phyloP scores from a whole-genome alignment of 2,329 filamentous ascomycete genomes.

The Ophiostoma montium region DNA sequence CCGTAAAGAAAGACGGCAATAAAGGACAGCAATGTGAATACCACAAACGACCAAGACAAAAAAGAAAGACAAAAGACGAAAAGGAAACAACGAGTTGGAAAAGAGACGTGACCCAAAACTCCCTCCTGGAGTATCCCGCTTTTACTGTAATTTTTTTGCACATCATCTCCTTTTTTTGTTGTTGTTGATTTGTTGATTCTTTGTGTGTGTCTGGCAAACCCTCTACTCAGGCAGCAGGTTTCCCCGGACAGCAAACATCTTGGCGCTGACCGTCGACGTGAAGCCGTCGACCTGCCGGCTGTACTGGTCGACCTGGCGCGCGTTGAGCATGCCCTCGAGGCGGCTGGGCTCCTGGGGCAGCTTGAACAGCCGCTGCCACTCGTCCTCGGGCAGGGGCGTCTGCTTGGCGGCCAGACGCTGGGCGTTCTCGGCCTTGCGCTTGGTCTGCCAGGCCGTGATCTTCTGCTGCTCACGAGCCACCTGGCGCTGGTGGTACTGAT shows the following conservation, averaged over 20 bases:
- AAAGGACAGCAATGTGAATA: not conserved
- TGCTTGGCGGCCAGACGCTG: slow-evolving; percentile 78
- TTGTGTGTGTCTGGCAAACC: not conserved
- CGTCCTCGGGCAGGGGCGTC: slow-evolving; percentile 77
- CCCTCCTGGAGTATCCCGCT: slow-evolving; percentile 2
- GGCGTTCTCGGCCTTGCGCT: slow-evolving; percentile 92
- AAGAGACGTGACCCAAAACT: not conserved
- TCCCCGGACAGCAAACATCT: slow-evolving; percentile 93
- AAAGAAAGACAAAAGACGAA: slow-evolving; percentile 1
- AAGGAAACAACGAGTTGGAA: not conserved
- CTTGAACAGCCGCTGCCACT: slow-evolving; percentile 98
- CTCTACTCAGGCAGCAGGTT: slow-evolving; percentile 44
- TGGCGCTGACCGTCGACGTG: slow-evolving; percentile 76
- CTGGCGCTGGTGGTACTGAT: slow-evolving; percentile 90
- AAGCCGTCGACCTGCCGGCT: slow-evolving; percentile 94
- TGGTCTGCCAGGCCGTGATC: slow-evolving; percentile 90
- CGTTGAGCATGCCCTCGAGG: slow-evolving; percentile 87
- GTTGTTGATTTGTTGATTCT: not conserved
- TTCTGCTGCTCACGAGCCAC: slow-evolving; percentile 89
- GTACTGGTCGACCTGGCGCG: slow-evolving; percentile 94
- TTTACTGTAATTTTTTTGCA: not conserved
- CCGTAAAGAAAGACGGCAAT: not conserved
- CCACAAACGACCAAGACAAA: not conserved
- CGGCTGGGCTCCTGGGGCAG: slow-evolving; percentile 87
- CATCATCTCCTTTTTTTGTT: not conserved